Evolutionary conservation across 352 stramenopile species (phyloP).

Genomic region (Globisporangium okanoganense): DNA sequence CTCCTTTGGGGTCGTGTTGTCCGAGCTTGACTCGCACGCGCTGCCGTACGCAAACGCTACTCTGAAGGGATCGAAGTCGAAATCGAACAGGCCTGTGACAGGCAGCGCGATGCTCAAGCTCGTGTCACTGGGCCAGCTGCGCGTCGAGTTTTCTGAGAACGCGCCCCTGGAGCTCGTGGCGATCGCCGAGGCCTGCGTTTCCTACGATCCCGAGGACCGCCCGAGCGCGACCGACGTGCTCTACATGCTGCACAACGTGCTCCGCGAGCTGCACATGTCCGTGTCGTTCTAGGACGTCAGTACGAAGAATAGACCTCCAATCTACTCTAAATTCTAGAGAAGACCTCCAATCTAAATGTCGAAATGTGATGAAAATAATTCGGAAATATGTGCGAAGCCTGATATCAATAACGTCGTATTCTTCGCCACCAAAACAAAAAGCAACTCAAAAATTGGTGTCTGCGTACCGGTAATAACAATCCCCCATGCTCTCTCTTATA

Average conservation of each 20-base stretch:
- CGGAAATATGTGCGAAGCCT: too few relatives aligned
- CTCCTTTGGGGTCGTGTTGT: not conserved
- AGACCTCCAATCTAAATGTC: not conserved
- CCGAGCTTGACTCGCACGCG: not conserved
- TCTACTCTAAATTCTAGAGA: too few relatives aligned
- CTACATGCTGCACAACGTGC: slow-evolving; percentile 5
- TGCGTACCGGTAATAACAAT: too few relatives aligned
- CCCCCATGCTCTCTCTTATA: too few relatives aligned
- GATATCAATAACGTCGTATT: too few relatives aligned
- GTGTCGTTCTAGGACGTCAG: not conserved
- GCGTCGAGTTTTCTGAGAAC: not conserved
- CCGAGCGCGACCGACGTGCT: not conserved
- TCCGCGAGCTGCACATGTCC: slow-evolving; percentile 3
- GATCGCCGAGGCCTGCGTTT: not conserved
- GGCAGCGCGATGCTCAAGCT: slow-evolving; percentile 1
- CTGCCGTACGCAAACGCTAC: not conserved
- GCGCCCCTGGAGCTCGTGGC: not conserved
- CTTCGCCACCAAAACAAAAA: too few relatives aligned
- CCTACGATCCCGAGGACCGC: not conserved
- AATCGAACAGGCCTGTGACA: not conserved
- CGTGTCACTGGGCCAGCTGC: not conserved
- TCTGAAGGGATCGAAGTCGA: not conserved
- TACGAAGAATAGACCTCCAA: too few relatives aligned
- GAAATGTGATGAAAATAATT: too few relatives aligned
- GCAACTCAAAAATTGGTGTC: too few relatives aligned